Evolutionary conservation across 345 rosid species (phyloP).

Genomic region (Gossypium sturtianum): DNA sequence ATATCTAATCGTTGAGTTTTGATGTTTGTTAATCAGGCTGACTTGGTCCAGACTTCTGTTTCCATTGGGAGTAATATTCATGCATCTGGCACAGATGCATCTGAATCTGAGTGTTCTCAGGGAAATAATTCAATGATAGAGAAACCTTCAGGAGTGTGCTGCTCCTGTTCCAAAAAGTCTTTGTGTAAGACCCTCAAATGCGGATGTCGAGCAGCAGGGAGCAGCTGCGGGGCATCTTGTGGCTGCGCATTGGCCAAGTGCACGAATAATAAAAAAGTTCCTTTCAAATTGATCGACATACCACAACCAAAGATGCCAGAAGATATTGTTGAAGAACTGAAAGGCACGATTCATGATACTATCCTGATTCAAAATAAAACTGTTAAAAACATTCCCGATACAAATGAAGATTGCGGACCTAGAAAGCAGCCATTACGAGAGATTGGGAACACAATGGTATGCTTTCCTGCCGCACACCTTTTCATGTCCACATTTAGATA

Average conservation of each 20-base stretch:
- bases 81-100: slow-evolving; percentile 25
- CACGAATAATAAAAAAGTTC: slow-evolving; percentile 44
- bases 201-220: slow-evolving; percentile 59
- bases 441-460: slow-evolving; percentile 65
- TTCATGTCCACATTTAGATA: not conserved
- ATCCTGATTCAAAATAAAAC: slow-evolving; percentile 20
- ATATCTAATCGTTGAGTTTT: slow-evolving; percentile 14
- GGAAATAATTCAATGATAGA: slow-evolving; percentile 19
- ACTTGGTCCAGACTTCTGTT: slow-evolving; percentile 31
- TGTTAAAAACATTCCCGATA: slow-evolving; percentile 26
- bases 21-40: slow-evolving; percentile 32
- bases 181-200: slow-evolving; percentile 77
- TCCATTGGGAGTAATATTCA: slow-evolving; percentile 27
- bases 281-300: slow-evolving; percentile 9
- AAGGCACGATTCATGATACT: slow-evolving; percentile 23
- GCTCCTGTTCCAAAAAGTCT: slow-evolving; percentile 74
- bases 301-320: slow-evolving; percentile 10
- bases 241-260: slow-evolving; percentile 63
- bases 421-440: slow-evolving; percentile 68
- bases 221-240: slow-evolving; percentile 61
- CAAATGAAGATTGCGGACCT: slow-evolving; percentile 29
- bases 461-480: slow-evolving; percentile 3
- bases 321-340: slow-evolving; percentile 22
- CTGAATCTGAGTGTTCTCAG: slow-evolving; percentile 38
- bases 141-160: slow-evolving; percentile 40